Evolutionary conservation across 805 yeast genomes (phyloP).

Genomic region (Trichomonascus vanleenenianus): DNA sequence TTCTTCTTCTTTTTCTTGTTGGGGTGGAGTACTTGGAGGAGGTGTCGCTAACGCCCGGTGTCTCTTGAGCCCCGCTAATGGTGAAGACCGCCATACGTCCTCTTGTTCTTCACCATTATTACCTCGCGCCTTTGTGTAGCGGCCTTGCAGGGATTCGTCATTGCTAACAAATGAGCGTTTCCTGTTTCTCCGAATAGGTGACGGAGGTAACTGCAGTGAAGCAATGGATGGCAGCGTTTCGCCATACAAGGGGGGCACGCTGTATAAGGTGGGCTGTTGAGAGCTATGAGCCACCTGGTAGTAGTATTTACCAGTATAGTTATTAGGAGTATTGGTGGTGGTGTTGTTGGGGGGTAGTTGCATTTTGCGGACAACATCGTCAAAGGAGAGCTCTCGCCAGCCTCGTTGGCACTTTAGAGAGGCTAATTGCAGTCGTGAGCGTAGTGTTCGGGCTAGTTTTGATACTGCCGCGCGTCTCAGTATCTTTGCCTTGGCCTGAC

Average conservation of each 20-base stretch:
- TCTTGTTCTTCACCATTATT: no score
- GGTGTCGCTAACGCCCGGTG: no score
- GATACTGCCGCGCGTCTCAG: constrained; percentile 36
- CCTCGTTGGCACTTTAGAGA: constrained; percentile 34
- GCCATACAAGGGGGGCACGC: no score
- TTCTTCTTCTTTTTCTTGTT: constrained; percentile 9
- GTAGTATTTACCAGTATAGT: no score
- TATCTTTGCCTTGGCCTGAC: constrained; percentile 18
- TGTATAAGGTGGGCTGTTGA: no score
- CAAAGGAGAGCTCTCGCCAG: constrained; percentile 26
- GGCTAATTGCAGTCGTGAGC: constrained; percentile 35
- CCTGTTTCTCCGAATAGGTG: not conserved
- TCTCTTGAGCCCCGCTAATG: no score
- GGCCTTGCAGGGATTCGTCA: no score
- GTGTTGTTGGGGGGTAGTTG: no score
- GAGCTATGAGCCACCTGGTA: no score
- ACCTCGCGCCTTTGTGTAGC: no score
- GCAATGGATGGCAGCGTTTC: not conserved
- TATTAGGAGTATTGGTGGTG: no score
- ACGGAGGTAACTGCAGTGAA: not conserved
- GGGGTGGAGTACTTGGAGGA: constrained; percentile 25
- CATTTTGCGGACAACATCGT: not conserved
- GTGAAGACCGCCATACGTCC: no score
- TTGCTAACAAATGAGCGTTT: constrained; percentile 8
- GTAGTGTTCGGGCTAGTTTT: constrained; percentile 33